A percentile compares a stretch with the other conserved stretches of the same genome.
These are phyloP conservation scores for Saraca asoca DNA, from an alignment of 331 rosid genomes.

Conservation along the genomic window DNA sequence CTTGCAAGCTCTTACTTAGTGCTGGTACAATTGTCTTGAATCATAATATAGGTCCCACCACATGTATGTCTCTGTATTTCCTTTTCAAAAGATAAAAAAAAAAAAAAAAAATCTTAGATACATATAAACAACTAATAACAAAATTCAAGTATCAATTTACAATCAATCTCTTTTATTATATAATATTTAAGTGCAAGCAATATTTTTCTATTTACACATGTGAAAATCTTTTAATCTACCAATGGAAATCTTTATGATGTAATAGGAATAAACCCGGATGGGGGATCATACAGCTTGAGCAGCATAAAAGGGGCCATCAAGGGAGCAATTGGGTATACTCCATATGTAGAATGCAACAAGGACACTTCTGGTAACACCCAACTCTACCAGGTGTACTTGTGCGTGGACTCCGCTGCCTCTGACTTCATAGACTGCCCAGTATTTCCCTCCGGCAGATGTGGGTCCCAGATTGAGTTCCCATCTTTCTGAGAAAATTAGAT, in stretches of 20 bases:
- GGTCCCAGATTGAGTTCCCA: conserved; percentile 60
- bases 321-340: conserved; percentile 50
- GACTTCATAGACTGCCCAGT: conserved; percentile 66
- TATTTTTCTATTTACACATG: no score
- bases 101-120: no score
- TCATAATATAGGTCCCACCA: no score
- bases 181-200: no score
- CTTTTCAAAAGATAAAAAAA: no score
- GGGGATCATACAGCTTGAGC: conserved; percentile 53
- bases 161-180: no score
- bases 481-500: conserved; percentile 46
- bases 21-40: no score
- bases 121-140: no score
- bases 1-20: no score
- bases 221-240: no score
- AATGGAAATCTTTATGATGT: neutral
- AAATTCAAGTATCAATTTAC: no score
- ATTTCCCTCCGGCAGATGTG: conserved; percentile 59
- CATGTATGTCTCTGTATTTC: no score
- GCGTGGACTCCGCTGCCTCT: conserved; percentile 70
- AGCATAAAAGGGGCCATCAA: conserved; percentile 55
- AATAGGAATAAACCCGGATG: conserved; percentile 63
- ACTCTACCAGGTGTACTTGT: conserved; percentile 74
- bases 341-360: conserved; percentile 68
- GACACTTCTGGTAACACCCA: conserved; percentile 62